Conservation (phyloP, 2,329 filamentous ascomycete genomes). For the Penicillium frequentans region DNA sequence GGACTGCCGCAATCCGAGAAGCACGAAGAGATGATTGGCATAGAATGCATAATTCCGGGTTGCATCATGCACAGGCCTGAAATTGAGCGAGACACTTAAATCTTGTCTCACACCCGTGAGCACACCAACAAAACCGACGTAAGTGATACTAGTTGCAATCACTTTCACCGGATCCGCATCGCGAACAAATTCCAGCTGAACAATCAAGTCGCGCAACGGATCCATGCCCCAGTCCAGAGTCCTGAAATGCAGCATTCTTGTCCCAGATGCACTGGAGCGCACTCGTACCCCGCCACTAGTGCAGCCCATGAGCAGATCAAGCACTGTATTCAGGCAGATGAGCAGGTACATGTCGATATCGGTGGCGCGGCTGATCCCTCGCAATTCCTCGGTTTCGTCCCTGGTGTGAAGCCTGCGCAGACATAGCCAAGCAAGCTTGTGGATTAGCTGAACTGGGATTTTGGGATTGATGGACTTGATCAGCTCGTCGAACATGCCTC, state of each 20-base stretch:
- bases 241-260: constrained; percentile 40
- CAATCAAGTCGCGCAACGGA: constrained; percentile 49
- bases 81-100: constrained; percentile 54
- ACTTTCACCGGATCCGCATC: constrained; percentile 33
- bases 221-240: constrained; percentile 59
- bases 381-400: constrained; percentile 63
- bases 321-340: constrained; percentile 61
- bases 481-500: constrained; percentile 53
- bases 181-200: constrained; percentile 53
- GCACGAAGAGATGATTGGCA: constrained; percentile 52
- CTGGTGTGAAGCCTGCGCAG: constrained; percentile 52
- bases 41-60: constrained; percentile 45
- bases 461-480: constrained; percentile 36
- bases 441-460: constrained; percentile 27
- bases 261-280: constrained; percentile 6
- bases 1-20: constrained; percentile 55
- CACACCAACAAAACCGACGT: constrained; percentile 53
- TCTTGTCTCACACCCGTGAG: constrained; percentile 50
- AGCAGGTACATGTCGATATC: constrained; percentile 60
- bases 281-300: constrained; percentile 55
- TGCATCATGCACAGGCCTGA: constrained; percentile 51
- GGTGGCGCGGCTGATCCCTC: constrained; percentile 54
- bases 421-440: constrained; percentile 45
- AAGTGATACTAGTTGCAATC: constrained; percentile 49
- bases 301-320: constrained; percentile 66